A percentile compares a stretch with the other conserved stretches of the same genome.
These are phyloP conservation scores for Acidiella bohemica DNA, from an alignment of 495 filamentous ascomycete species.

Conservation along the genomic window DNA sequence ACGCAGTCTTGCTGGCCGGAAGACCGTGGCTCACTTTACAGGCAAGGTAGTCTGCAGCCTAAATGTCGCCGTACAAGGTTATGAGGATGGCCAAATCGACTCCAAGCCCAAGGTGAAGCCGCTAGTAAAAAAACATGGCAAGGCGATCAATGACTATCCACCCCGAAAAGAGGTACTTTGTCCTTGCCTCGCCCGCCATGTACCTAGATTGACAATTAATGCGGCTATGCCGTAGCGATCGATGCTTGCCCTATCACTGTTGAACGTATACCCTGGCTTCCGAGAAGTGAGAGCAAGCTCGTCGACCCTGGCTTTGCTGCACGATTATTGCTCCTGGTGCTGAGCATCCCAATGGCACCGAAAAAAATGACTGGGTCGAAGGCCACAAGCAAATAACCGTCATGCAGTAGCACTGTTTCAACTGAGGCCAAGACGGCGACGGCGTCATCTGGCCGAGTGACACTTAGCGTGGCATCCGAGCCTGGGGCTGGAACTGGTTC, in stretches of 20 bases:
- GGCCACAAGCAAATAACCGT: conserved; percentile 10
- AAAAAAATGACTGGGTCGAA: conserved; percentile 7
- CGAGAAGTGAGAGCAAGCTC: not conserved
- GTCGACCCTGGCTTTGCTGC: conserved; percentile 17
- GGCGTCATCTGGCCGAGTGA: conserved; percentile 17
- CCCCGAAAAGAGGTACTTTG: not conserved
- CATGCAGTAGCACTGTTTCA: conserved; percentile 14
- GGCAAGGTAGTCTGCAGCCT: too few relatives aligned
- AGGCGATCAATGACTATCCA: not conserved
- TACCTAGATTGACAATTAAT: not conserved
- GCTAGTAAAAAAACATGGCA: conserved; percentile 4
- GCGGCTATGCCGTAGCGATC: not conserved
- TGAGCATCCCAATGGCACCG: conserved; percentile 14
- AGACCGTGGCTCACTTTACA: too few relatives aligned
- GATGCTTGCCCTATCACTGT: conserved; percentile 7
- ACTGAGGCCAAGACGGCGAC: conserved; percentile 15
- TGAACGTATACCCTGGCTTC: conserved; percentile 13
- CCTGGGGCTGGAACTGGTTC: conserved; percentile 22
- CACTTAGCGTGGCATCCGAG: conserved; percentile 10
- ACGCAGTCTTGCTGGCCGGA: too few relatives aligned
- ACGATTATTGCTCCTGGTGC: conserved; percentile 12
- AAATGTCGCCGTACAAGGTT: too few relatives aligned
- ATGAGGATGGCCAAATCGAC: conserved; percentile 2
- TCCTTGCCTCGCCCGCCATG: not conserved
- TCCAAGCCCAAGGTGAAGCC: not conserved